Evolutionary conservation across 768 basidiomycete species (phyloP).

Genomic region (Lactarius sp.): DNA sequence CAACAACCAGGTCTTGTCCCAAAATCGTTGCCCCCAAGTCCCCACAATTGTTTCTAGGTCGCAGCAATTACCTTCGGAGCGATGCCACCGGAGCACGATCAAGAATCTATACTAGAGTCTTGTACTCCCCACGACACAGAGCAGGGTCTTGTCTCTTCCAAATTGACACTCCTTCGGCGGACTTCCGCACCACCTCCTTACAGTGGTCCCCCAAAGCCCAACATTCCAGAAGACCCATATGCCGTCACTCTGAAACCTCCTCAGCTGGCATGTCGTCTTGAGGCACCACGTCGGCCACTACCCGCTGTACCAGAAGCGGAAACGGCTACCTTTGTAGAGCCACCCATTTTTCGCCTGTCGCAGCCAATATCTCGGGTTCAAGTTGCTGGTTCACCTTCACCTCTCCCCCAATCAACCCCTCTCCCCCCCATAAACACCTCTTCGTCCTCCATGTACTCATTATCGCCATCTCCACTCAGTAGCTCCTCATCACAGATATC

Average conservation of each 20-base stretch:
- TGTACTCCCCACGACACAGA: neutral
- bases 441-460: neutral
- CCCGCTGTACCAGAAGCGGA: neutral
- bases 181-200: constrained; percentile 4
- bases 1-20: too few relatives aligned
- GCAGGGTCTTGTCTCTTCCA: neutral
- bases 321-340: neutral
- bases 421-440: neutral
- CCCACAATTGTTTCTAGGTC: neutral
- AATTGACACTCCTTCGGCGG: neutral
- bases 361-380: neutral
- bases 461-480: neutral
- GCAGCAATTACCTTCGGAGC: neutral
- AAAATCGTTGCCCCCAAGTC: neutral
- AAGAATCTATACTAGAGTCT: neutral
- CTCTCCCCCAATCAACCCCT: neutral
- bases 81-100: neutral
- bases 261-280: neutral
- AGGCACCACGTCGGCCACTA: neutral
- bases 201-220: neutral
- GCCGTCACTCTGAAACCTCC: neutral
- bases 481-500: neutral
- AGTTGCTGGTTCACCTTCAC: neutral
- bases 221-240: neutral
- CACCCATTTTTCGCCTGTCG: too few relatives aligned